phyloP scores from a whole-genome alignment of 306 rosid genomes.

The Quercus cerris region DNA sequence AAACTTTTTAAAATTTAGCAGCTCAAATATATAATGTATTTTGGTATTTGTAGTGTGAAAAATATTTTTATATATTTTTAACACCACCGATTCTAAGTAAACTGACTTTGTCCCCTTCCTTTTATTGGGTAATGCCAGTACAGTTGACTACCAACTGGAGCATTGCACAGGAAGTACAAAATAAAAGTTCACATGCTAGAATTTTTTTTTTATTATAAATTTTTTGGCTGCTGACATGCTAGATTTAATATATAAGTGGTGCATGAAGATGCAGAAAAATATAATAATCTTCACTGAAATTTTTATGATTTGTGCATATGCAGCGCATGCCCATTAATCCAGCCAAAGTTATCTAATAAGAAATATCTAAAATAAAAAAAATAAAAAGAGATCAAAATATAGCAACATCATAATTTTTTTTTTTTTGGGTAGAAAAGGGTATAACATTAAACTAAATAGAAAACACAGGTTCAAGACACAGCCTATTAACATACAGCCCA shows the following conservation, averaged over 20 bases:
- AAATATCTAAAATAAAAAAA: background rate
- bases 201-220: no score
- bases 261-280: no score
- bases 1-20: no score
- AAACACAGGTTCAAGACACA: no score
- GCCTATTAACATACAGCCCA: no score
- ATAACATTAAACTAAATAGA: no score
- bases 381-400: background rate
- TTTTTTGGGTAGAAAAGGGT: no score
- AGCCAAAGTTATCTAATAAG: background rate
- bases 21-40: no score
- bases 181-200: background rate
- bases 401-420: background rate
- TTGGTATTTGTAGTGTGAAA: no score
- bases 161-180: slow-evolving; percentile 11
- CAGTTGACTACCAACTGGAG: background rate
- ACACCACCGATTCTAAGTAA: no score
- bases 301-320: background rate
- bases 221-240: background rate
- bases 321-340: background rate
- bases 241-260: background rate
- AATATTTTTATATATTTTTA: no score
- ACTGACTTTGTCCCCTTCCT: background rate
- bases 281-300: background rate
- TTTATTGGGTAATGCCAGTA: background rate